phyloP scores from a whole-genome alignment of 371 early-diverging fungal genomes.

The Rhizopus delemar region DNA sequence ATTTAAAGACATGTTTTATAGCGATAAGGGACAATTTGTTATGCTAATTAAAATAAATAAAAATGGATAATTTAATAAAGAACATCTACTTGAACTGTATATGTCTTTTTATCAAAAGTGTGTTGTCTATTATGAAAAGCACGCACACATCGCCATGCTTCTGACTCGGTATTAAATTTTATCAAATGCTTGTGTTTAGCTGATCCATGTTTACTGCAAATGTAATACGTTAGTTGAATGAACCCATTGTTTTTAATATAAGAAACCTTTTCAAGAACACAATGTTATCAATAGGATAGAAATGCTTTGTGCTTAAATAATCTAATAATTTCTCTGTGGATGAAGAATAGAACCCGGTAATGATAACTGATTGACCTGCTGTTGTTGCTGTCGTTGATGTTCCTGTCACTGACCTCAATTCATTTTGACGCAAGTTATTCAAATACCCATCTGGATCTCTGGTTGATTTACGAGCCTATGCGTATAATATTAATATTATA shows the following conservation, averaged over 20 bases:
- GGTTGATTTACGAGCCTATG: not conserved
- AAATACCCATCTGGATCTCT: slow-evolving; percentile 7
- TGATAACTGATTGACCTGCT: slow-evolving; percentile 42
- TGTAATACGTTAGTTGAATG: not conserved
- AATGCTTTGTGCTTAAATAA: slow-evolving; percentile 38
- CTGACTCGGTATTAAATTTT: slow-evolving; percentile 50
- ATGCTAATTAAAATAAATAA: not conserved
- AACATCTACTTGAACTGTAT: slow-evolving; percentile 32
- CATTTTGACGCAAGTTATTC: slow-evolving; percentile 26
- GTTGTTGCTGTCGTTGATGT: slow-evolving; percentile 20
- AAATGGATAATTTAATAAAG: slow-evolving; percentile 33
- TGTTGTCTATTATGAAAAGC: slow-evolving; percentile 44
- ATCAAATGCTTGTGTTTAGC: slow-evolving; percentile 44
- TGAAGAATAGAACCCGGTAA: slow-evolving; percentile 35
- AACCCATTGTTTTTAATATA: not conserved
- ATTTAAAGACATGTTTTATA: too few relatives aligned
- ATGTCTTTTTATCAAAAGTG: slow-evolving; percentile 23
- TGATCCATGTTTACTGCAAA: slow-evolving; percentile 30
- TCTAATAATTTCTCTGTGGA: slow-evolving; percentile 37
- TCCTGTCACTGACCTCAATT: slow-evolving; percentile 21
- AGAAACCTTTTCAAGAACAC: slow-evolving; percentile 34
- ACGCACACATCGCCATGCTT: slow-evolving; percentile 55
- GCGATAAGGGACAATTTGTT: not conserved
- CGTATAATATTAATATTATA: not conserved
- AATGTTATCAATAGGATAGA: slow-evolving; percentile 41